Evolutionary conservation across 2,329 filamentous ascomycete species (phyloP).

Genomic region (Aspergillus fructus): DNA sequence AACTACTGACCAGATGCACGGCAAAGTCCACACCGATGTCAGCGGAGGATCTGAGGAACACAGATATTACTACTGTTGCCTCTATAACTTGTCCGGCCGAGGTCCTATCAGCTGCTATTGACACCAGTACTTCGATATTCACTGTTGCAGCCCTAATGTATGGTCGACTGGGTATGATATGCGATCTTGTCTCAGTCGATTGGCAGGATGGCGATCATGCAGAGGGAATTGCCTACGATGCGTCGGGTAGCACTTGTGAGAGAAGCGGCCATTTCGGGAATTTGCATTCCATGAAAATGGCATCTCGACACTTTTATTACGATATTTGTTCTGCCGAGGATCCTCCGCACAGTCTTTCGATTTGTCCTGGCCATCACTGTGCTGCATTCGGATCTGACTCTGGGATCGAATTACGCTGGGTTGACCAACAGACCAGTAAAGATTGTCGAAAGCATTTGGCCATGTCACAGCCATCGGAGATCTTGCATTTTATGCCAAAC

Average conservation of each 20-base stretch:
- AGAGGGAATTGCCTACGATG: background rate
- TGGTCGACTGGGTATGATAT: conserved; percentile 61
- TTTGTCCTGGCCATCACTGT: conserved; percentile 64
- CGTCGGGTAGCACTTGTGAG: background rate
- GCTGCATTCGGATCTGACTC: conserved; percentile 65
- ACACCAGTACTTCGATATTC: conserved; percentile 56
- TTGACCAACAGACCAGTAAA: conserved; percentile 47
- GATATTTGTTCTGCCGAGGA: conserved; percentile 62
- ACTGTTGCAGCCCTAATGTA: conserved; percentile 60
- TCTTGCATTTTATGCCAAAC: conserved; percentile 59
- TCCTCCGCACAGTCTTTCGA: conserved; percentile 63
- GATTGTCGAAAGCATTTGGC: conserved; percentile 41
- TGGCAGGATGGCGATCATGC: background rate
- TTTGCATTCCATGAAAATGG: conserved; percentile 28
- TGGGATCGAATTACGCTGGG: conserved; percentile 65
- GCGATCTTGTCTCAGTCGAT: conserved; percentile 44
- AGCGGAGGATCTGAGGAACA: conserved; percentile 26
- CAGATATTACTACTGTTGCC: conserved; percentile 47
- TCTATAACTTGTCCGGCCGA: conserved; percentile 57
- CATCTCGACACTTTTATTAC: conserved; percentile 46
- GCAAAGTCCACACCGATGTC: conserved; percentile 16
- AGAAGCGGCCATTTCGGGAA: conserved; percentile 14
- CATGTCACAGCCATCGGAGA: conserved; percentile 42
- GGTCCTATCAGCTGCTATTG: conserved; percentile 62
- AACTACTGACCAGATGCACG: conserved; percentile 31